Percentiles rank a stretch among this genome's conserved stretches.
These are phyloP conservation scores for Penicillium sp. DNA, from an alignment of 2,329 filamentous ascomycete species.

Conservation along the genomic window DNA sequence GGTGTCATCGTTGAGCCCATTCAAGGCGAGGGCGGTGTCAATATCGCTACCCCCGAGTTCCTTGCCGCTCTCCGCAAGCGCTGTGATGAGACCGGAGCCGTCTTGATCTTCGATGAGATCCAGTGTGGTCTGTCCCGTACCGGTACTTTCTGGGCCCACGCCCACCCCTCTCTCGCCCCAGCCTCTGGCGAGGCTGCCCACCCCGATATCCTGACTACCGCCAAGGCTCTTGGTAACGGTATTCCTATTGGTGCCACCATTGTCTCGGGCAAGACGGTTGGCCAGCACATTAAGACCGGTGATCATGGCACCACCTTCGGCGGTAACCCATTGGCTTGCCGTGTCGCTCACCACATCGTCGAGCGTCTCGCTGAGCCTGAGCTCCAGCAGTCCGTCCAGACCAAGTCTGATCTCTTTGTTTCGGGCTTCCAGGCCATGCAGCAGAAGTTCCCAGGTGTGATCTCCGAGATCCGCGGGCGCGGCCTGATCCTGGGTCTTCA, in stretches of 20 bases:
- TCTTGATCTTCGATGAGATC: slow-evolving; percentile 93
- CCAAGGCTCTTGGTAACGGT: slow-evolving; percentile 92
- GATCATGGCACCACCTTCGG: slow-evolving; percentile 94
- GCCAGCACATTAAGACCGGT: slow-evolving; percentile 60
- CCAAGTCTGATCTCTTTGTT: slow-evolving; percentile 56
- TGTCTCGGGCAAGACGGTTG: slow-evolving; percentile 55
- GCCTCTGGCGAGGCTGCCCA: slow-evolving; percentile 57
- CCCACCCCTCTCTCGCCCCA: slow-evolving; percentile 50
- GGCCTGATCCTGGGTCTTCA: slow-evolving; percentile 84
- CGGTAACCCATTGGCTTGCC: slow-evolving; percentile 77
- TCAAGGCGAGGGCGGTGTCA: slow-evolving; percentile 90
- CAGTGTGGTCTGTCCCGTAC: slow-evolving; percentile 87
- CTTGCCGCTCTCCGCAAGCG: slow-evolving; percentile 71
- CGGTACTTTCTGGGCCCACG: slow-evolving; percentile 83
- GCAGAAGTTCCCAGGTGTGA: slow-evolving; percentile 58
- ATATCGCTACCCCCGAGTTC: slow-evolving; percentile 74
- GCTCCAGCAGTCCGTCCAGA: slow-evolving; percentile 60
- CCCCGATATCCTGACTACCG: slow-evolving; percentile 85
- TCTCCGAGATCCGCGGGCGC: slow-evolving; percentile 70
- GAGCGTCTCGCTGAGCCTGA: slow-evolving; percentile 61
- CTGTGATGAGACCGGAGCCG: slow-evolving; percentile 76
- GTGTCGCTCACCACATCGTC: slow-evolving; percentile 79
- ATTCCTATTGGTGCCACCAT: slow-evolving; percentile 85
- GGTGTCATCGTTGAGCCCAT: slow-evolving; percentile 95
- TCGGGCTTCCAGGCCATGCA: slow-evolving; percentile 51